Conservation (phyloP, 495 filamentous ascomycete genomes). For the Xylaria grammica region DNA sequence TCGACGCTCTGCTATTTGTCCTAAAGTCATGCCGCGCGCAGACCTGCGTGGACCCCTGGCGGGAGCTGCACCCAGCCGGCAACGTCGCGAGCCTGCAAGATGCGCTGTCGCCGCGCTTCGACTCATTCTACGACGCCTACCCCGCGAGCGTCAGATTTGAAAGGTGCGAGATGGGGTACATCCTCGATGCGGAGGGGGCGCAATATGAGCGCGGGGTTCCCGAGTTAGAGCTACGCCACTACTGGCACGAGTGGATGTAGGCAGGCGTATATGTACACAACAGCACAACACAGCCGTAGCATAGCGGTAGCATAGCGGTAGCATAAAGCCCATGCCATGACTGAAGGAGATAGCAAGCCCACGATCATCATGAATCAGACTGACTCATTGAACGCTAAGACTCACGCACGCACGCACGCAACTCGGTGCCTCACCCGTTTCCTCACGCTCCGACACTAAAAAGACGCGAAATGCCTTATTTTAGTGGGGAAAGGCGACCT, state of each 20-base stretch:
- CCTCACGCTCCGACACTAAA: too few relatives aligned
- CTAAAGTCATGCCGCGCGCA: conserved; percentile 66
- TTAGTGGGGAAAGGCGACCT: background rate
- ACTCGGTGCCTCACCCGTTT: too few relatives aligned
- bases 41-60: conserved; percentile 65
- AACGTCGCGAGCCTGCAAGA: conserved; percentile 46
- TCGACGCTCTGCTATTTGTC: conserved; percentile 67
- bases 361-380: too few relatives aligned
- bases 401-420: too few relatives aligned
- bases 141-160: conserved; percentile 58
- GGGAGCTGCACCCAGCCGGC: conserved; percentile 59
- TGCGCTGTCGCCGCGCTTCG: conserved; percentile 56
- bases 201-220: conserved; percentile 47
- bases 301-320: too few relatives aligned
- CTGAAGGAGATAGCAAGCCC: too few relatives aligned
- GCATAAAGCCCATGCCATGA: too few relatives aligned
- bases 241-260: conserved; percentile 21
- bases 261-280: too few relatives aligned
- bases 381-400: too few relatives aligned
- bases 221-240: background rate
- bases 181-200: conserved; percentile 65
- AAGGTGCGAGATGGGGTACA: conserved; percentile 65
- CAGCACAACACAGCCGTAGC: too few relatives aligned
- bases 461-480: too few relatives aligned
- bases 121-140: conserved; percentile 59